phyloP scores from a whole-genome alignment of 192 early-diverging fungal species.

The Coemansia sp. region DNA sequence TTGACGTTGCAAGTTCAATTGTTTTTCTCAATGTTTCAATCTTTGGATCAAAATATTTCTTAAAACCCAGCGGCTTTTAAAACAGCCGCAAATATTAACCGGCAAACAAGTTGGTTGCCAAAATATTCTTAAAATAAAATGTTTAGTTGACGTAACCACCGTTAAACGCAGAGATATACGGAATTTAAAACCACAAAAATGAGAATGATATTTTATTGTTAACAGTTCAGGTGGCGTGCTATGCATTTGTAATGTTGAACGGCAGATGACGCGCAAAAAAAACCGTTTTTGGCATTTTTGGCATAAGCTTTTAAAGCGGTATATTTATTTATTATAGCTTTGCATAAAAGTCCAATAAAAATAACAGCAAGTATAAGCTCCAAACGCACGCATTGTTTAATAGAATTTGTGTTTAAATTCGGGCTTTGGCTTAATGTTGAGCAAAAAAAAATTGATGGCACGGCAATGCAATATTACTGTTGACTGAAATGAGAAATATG shows the following conservation, averaged over 20 bases:
- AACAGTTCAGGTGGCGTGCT: background rate
- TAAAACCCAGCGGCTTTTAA: background rate
- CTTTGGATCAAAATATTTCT: background rate
- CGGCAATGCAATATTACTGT: background rate
- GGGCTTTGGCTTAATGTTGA: background rate
- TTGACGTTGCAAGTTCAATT: no score
- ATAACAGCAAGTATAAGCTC: no score
- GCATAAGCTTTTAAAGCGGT: background rate
- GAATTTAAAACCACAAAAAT: no score
- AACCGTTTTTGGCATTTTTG: background rate
- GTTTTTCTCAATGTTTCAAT: no score
- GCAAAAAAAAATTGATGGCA: background rate
- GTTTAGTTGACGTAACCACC: background rate
- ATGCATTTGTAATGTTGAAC: background rate
- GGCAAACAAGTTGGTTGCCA: background rate
- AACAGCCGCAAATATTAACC: constrained; percentile 2
- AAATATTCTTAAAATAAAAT: background rate
- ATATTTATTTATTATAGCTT: background rate
- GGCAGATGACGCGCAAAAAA: background rate
- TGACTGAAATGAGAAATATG: background rate
- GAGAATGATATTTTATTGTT: background rate
- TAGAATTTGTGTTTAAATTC: background rate
- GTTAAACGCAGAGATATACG: background rate
- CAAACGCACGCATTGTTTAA: no score
- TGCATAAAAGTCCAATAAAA: background rate